Base-by-base conservation (phyloP, 768 basidiomycete genomes). In the Naganishia vaughanmartiniae region DNA sequence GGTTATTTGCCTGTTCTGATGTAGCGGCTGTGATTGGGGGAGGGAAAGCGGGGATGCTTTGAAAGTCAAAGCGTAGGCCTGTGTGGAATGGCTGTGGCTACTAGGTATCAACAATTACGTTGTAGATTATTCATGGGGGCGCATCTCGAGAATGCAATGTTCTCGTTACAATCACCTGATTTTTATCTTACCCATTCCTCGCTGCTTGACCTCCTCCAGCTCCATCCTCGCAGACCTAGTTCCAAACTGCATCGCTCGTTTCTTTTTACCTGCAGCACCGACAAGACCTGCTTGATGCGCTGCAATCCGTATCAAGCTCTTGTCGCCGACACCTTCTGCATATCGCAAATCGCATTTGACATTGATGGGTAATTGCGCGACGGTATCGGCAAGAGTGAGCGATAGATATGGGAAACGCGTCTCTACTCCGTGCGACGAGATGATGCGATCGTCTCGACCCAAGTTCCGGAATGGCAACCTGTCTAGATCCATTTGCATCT, bases 241-340 rank as follows among this genome's bases (percentile, higher is more conserved):
- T 2, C 70, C 70, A 82, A 99, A 99, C 76, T 98, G 96, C 90
- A 97, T 96, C 17, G 96, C 96, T 70, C 90, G 81, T 83, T 99
- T 99, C 79, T 90, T 93, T 73, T 91, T 84, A 65, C 74, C 70
- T 72, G 90, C 89, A 6, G 92, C 91, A 73, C 88, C 87, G 1
- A 85, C 80, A 53, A 97, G 83, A 0, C 94, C 93, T n/a, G 93
- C 75, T 73, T 87, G 86, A 72, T 83, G 82, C 42, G 89, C 87
- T 1, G 89, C 88, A 33, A 90, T 78, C 67, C 95, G 83, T 65
- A 98, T 77, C 54, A 99, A 78, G 81, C 90, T 84, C 83, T 99
- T 99, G 78, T 98, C 96, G 0, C 96, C 96, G 6, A 87, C 70
- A 0, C 93, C 93, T n/a, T 87, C 82, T 5, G 86, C 85, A 31